Evolutionary conservation across 2,329 filamentous ascomycete species (phyloP).

Genomic region (Aspergillus novofumigatus): DNA sequence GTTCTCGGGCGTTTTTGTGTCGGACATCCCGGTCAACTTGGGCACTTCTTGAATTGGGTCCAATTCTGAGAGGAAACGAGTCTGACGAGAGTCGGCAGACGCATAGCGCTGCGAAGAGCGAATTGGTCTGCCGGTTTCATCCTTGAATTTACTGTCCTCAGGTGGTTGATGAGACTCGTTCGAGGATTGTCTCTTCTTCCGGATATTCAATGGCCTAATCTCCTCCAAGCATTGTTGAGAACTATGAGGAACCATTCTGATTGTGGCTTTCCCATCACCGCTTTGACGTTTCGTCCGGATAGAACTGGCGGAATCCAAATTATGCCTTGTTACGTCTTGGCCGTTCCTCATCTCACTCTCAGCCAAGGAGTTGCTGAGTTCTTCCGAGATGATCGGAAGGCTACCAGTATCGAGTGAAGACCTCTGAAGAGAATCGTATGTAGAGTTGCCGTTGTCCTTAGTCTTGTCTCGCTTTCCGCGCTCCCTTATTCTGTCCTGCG

Average conservation of each 20-base stretch:
- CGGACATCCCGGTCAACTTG: slow-evolving; percentile 27
- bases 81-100: slow-evolving; percentile 22
- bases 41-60: slow-evolving; percentile 43
- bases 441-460: slow-evolving; percentile 5
- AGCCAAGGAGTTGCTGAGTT: slow-evolving; percentile 25
- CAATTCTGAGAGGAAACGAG: slow-evolving; percentile 29
- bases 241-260: slow-evolving; percentile 54
- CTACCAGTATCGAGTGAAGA: slow-evolving; percentile 17
- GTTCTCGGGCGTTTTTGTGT: slow-evolving; percentile 21
- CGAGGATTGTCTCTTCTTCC: slow-evolving; percentile 37
- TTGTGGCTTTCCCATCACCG: slow-evolving; percentile 42
- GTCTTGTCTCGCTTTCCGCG: background rate
- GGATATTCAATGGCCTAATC: slow-evolving; percentile 53
- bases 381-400: slow-evolving; percentile 52
- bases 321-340: slow-evolving; percentile 3
- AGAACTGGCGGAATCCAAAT: slow-evolving; percentile 5
- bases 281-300: slow-evolving; percentile 8
- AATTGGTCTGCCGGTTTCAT: background rate
- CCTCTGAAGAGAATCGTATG: slow-evolving; percentile 16
- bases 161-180: slow-evolving; percentile 3
- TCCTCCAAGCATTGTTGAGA: slow-evolving; percentile 42
- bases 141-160: slow-evolving; percentile 2
- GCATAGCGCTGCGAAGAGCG: slow-evolving; percentile 4
- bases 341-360: slow-evolving; percentile 10
- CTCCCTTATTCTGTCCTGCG: slow-evolving; percentile 30